Base-by-base conservation (phyloP, 2,329 filamentous ascomycete species). In the Aspergillus viridinutans region DNA sequence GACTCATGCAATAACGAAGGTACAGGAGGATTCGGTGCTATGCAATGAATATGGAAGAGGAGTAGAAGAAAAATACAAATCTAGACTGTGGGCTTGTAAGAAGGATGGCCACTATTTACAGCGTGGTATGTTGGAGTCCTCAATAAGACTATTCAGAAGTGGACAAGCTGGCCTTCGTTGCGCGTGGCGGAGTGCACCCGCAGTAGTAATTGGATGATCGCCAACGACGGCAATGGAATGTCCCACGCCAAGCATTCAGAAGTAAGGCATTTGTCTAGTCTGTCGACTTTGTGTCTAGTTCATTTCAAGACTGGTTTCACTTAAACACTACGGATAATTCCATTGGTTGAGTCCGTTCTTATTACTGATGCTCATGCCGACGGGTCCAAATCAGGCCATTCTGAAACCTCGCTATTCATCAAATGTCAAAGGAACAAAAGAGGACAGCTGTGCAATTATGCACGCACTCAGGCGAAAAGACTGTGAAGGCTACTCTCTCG, bases 151-250 rank as follows among this genome's bases (percentile, higher is more conserved):
- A 52, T 17, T n/a, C 10, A 17, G 59, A 66, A 66, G 64, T 66
- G 61, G 64, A 65, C 64, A 66, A 65, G 61, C 59, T 66, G 64
- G 61, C 64, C 64, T 64, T 60, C 56, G 55, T 61, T 59, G 61
- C 56, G 58, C 26, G 47, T 35, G 45, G 25, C 25, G 25, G 25
- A 25, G 53, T 20, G 61, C 25, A 49, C 49, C 40, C 56, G 20
- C 20, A 56, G 60, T 42, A 59, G 38, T 25, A 61, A 58, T 17
- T 58, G 26, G 40, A 62, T 61, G 42, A 45, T 45, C 20, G n/a
- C 40, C 14, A 43, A 10, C 35, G 20, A n/a, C 40, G 40, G 20
- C 17, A 12, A 43, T 21, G n/a, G 20, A 42, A 42, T 20, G 20
- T 14, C 10, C 35, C 17, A 21, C 40, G 42, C 42, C 42, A 43